Evolutionary conservation across 2,329 filamentous ascomycete genomes (phyloP), one percentile per base, ranked within the genome.

Genomic region (Myriosclerotinia curreyana): DNA sequence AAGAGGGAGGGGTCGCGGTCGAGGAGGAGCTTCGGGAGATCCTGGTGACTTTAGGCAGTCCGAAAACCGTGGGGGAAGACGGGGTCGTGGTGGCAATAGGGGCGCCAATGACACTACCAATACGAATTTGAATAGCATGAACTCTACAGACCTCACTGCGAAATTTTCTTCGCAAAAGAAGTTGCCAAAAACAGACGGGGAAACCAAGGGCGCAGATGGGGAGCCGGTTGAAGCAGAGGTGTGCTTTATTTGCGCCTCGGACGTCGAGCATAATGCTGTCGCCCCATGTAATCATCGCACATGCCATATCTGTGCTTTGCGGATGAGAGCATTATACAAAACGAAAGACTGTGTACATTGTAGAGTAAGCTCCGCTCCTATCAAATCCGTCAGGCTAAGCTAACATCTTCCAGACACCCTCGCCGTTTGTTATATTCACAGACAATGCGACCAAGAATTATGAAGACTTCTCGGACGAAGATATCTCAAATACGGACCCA

Each of bases 281-380:
- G 87, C 93, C 40, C 94, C 95, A 25, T 99, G 95, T 78, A 98
- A 97, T 76, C 95, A 99, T 78, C 85, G 91, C 64, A 97, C 94
- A 56, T 99, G 95, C 75, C 95, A 99, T 78, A 96, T 98, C 69
- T 99, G 95, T 76, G 89, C 92, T 12, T 79, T 99, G 70, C 86
- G 95, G 66, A 86, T 98, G 85, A 86, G 95, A 71, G 95, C 94
- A 0, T 80, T 99, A 52, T 99, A 98, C 79, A 98, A 97, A 80
- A 96, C 88, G 66, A 96, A 96, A 76, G 90, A 93, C 69, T 99
- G 95, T 77, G 90, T 93, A n/a, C 93, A 98, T 76, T 99, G 95
- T 75, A 83, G 95, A 74, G 91, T 93, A 82, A 71, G 88, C 80
- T 36, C 50, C 42, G 22, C 15, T 69, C 40, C n/a, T 61, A 42